Base-by-base conservation (phyloP, 2,329 filamentous ascomycete genomes). In the Scopulariopsis brevicaulis region DNA sequence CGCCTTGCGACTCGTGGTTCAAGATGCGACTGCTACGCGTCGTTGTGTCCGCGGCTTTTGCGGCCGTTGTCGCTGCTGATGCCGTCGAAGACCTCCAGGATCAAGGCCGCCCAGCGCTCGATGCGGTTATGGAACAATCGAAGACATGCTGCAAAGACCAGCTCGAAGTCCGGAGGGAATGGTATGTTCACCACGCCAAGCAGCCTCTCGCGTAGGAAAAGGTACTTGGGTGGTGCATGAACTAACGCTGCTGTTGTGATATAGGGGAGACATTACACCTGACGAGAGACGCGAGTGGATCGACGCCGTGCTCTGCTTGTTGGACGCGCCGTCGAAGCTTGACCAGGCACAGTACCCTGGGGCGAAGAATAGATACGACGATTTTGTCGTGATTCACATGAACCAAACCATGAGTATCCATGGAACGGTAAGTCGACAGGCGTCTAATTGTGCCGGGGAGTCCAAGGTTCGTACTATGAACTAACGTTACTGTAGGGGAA, bases 371-470 rank as follows among this genome's bases (percentile, higher is more conserved):
- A 62, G 65, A 14, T 69, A 66, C 53, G 68, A 70, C 58, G 68
- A 69, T 60, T 69, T 70, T 46, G 65, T 67, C 4, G 67, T 65
- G 18, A 63, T 67, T 8, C 66, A 70, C 37, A 67, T 69, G 52
- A 65, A 70, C 59, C 64, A 63, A 59, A 64, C 61, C 10, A 58
- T 62, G 53, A 59, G 35, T n/a, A 63, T 65, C 56, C 63, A 68
- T 55, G 59, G 59, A 20, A 68, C 66, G 20, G 63, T 67, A 60
- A 54, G 62, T 37, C 14, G 24, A 12, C 5, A 8, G n/a, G 15
- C 43, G 2, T 25, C 24, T 32, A n/a, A 25, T 46, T 48, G 28
- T 2, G 2, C n/a, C 4, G 22, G 7, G n/a, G 8, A 12, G 22
- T 37, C 4, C n/a, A 12, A 15, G n/a, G n/a, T 18, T 28, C 28